Conservation (phyloP, 2,329 filamentous ascomycete genomes). For the Chaetomiaceae sp. region DNA sequence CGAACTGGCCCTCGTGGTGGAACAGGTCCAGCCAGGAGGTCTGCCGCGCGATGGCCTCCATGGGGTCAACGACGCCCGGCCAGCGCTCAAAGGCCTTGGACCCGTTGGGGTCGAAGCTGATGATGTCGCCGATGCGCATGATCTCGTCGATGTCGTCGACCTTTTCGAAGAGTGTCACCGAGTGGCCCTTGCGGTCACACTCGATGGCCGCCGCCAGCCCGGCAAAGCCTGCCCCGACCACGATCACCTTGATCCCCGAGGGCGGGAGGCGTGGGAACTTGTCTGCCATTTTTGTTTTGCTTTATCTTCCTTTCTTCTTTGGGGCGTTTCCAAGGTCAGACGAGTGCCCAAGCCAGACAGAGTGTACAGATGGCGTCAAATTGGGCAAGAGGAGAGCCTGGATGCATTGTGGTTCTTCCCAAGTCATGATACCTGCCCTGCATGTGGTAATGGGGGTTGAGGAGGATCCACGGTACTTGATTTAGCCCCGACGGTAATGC, state of each 20-base stretch:
- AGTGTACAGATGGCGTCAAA: too few relatives aligned
- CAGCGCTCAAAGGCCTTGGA: conserved; percentile 55
- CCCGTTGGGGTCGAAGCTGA: conserved; percentile 52
- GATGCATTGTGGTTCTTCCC: too few relatives aligned
- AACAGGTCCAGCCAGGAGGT: conserved; percentile 40
- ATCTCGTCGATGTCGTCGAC: conserved; percentile 36
- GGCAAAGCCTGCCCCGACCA: conserved; percentile 52
- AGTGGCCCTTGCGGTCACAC: conserved; percentile 51
- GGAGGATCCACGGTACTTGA: conserved; percentile 8
- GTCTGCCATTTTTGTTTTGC: not conserved
- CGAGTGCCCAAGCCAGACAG: too few relatives aligned
- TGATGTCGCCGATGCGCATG: conserved; percentile 46
- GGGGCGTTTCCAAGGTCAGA: not conserved
- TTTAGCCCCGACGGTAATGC: conserved; percentile 11
- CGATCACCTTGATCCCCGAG: conserved; percentile 42
- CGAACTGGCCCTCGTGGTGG: conserved; percentile 44
- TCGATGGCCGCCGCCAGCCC: conserved; percentile 57
- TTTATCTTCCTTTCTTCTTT: not conserved
- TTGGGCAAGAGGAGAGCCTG: too few relatives aligned
- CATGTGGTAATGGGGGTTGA: too few relatives aligned
- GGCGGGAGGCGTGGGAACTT: conserved; percentile 21
- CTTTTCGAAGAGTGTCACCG: conserved; percentile 42
- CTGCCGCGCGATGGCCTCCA: conserved; percentile 46
- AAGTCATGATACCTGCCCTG: too few relatives aligned
- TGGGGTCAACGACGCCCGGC: conserved; percentile 44